Conservation (phyloP, 2,329 filamentous ascomycete species). For the Fusarium nematophilum region DNA sequence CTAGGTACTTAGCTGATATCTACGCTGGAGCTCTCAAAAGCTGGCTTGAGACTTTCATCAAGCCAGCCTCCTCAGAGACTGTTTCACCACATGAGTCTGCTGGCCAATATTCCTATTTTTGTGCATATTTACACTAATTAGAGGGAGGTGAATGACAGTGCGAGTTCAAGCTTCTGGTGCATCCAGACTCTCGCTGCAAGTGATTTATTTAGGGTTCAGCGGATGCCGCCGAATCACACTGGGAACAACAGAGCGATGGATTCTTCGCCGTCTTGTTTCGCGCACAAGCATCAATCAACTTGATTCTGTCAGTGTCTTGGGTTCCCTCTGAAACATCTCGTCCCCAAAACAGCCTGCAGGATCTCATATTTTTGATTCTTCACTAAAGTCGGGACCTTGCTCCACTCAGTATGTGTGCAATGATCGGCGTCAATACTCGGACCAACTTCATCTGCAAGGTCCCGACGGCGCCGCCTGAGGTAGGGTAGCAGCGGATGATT, state of each 20-base stretch:
- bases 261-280: background rate
- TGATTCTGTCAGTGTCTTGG: background rate
- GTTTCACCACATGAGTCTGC: too few relatives aligned
- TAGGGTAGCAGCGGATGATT: constrained; percentile 36
- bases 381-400: constrained; percentile 27
- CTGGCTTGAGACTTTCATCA: too few relatives aligned
- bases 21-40: too few relatives aligned
- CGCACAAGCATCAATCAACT: background rate
- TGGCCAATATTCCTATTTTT: too few relatives aligned
- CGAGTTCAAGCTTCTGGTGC: too few relatives aligned
- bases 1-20: too few relatives aligned
- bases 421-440: constrained; percentile 28
- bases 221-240: too few relatives aligned
- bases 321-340: constrained; percentile 10
- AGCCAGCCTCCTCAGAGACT: too few relatives aligned
- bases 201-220: constrained; percentile 19
- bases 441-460: constrained; percentile 40
- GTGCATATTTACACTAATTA: too few relatives aligned
- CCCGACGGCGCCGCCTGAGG: constrained; percentile 32
- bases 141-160: too few relatives aligned
- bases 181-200: background rate
- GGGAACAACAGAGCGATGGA: too few relatives aligned
- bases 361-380: constrained; percentile 17
- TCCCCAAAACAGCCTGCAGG: constrained; percentile 23
- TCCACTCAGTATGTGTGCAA: constrained; percentile 27